Percentiles rank a stretch among this genome's conserved stretches.
Evolutionary conservation across 495 filamentous ascomycete genomes (phyloP).

Genomic region (Penicillium canescens): DNA sequence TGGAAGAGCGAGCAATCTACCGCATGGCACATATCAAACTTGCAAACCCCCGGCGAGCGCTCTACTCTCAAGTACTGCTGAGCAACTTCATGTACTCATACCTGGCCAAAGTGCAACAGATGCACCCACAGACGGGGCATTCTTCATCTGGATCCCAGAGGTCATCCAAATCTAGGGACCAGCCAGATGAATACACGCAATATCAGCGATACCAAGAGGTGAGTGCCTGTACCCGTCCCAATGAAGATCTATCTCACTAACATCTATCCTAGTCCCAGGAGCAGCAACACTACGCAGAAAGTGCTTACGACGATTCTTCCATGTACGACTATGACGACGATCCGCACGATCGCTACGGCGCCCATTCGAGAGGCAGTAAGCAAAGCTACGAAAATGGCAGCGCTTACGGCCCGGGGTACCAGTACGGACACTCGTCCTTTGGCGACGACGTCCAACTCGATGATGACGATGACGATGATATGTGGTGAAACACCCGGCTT

Average conservation of each 20-base stretch:
- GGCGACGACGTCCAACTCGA: slow-evolving; percentile 50
- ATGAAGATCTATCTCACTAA: slow-evolving; percentile 4
- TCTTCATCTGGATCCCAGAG: slow-evolving; percentile 59
- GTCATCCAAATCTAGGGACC: slow-evolving; percentile 63
- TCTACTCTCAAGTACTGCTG: slow-evolving; percentile 94
- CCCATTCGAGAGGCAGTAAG: slow-evolving; percentile 53
- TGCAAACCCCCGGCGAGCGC: slow-evolving; percentile 86
- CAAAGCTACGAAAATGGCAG: slow-evolving; percentile 49
- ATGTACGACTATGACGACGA: slow-evolving; percentile 60
- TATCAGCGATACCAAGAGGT: slow-evolving; percentile 70
- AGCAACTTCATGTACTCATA: slow-evolving; percentile 99
- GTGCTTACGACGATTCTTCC: slow-evolving; percentile 57
- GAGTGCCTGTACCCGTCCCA: slow-evolving; percentile 18
- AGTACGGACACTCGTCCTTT: slow-evolving; percentile 52
- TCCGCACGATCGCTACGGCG: slow-evolving; percentile 50
- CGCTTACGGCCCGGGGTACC: slow-evolving; percentile 43
- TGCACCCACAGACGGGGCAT: slow-evolving; percentile 90
- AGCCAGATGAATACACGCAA: slow-evolving; percentile 61
- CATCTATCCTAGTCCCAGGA: slow-evolving; percentile 45
- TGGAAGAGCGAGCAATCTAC: slow-evolving; percentile 97
- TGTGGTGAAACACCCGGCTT: slow-evolving; percentile 48
- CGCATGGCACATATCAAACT: slow-evolving; percentile 99
- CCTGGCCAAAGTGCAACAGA: slow-evolving; percentile 96
- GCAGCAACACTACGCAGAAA: slow-evolving; percentile 52
- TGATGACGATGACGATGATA: slow-evolving; percentile 55